These are phyloP conservation scores for Chytriomyces sp. DNA, from an alignment of 192 early-diverging fungal species.

Conservation along the genomic window DNA sequence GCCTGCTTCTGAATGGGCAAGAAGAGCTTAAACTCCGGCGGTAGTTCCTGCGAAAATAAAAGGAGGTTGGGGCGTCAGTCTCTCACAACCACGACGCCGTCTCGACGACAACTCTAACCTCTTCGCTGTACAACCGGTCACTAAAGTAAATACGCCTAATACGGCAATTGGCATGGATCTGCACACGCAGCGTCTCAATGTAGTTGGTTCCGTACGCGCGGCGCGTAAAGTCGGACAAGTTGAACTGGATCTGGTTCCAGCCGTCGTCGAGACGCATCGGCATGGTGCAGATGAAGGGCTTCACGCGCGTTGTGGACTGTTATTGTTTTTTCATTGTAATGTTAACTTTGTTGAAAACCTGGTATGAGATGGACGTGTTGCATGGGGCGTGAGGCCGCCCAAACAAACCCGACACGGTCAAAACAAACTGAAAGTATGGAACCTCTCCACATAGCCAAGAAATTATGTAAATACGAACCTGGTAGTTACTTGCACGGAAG, in stretches of 20 bases:
- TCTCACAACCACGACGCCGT: neutral
- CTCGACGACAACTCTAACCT: constrained; percentile 33
- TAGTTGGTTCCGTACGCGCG: constrained; percentile 89
- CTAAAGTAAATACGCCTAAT: constrained; percentile 90
- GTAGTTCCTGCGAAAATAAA: constrained; percentile 59
- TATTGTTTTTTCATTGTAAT: neutral
- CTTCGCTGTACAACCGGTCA: constrained; percentile 87
- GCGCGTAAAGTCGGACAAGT: constrained; percentile 82
- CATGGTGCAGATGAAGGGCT: constrained; percentile 88
- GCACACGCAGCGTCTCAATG: constrained; percentile 83
- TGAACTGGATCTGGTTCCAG: constrained; percentile 95
- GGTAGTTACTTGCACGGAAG: constrained; percentile 89
- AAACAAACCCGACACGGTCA: constrained; percentile 7
- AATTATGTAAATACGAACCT: constrained; percentile 53
- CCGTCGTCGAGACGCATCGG: constrained; percentile 90
- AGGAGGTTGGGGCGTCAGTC: neutral
- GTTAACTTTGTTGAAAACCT: neutral
- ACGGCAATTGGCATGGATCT: constrained; percentile 89
- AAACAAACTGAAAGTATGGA: neutral
- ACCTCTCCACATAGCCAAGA: neutral
- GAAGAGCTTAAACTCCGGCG: constrained; percentile 89
- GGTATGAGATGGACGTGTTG: neutral
- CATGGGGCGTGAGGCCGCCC: neutral
- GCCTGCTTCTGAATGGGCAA: constrained; percentile 71
- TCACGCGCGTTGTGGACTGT: constrained; percentile 78